A percentile compares a stretch with the other conserved stretches of the same genome.
phyloP scores from a whole-genome alignment of 2,329 filamentous ascomycete genomes.

The Colletotrichum higginsianum region DNA sequence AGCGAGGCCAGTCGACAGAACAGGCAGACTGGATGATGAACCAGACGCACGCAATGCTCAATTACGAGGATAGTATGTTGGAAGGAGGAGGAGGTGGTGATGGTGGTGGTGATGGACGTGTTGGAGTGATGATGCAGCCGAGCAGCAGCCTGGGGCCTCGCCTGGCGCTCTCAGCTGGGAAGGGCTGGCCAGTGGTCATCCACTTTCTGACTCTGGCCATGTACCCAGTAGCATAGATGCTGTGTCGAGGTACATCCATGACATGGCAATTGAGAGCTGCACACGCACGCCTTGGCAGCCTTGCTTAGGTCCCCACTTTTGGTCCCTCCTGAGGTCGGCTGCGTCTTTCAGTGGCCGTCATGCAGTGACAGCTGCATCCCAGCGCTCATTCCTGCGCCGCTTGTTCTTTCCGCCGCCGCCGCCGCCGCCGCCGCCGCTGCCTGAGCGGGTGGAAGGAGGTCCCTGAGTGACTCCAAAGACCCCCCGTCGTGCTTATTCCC shows the following conservation, averaged over 20 bases:
- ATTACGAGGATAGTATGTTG: neutral
- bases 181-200: conserved; percentile 17
- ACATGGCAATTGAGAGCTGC: neutral
- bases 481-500: neutral
- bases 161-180: conserved; percentile 17
- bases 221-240: neutral
- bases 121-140: conserved; percentile 38
- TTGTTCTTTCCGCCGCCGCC: neutral
- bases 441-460: conserved; percentile 1
- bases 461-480: conserved; percentile 5
- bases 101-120: neutral
- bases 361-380: conserved; percentile 25
- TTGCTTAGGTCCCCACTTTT: conserved; percentile 17
- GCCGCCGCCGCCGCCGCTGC: neutral
- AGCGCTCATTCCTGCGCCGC: neutral
- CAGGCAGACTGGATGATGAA: conserved; percentile 3
- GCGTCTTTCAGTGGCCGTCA: conserved; percentile 2
- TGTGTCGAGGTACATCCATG: neutral
- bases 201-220: neutral
- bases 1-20: neutral
- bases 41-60: neutral
- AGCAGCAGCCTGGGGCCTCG: conserved; percentile 37
- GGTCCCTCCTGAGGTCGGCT: neutral
- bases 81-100: neutral
- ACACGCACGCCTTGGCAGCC: conserved; percentile 36